These are phyloP conservation scores for Hibiscus trionum DNA, from an alignment of 345 rosid species.

Conservation along the genomic window DNA sequence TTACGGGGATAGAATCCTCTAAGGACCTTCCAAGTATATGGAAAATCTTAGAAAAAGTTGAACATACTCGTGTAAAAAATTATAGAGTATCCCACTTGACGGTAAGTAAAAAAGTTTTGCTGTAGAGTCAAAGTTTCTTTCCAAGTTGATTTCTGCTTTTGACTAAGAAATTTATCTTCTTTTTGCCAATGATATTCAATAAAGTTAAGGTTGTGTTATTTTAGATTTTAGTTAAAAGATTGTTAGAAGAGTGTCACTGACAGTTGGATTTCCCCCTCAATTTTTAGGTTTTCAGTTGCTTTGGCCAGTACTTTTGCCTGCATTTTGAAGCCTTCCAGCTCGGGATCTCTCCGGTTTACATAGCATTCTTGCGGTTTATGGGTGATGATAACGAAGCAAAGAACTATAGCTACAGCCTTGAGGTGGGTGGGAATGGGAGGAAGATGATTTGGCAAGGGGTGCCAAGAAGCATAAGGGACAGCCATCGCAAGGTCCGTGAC, in stretches of 20 bases:
- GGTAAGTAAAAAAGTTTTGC: no score
- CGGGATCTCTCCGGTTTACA: constrained; percentile 68
- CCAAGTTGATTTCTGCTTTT: background rate
- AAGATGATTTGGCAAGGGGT: constrained; percentile 79
- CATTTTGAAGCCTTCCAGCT: constrained; percentile 84
- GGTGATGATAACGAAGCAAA: constrained; percentile 71
- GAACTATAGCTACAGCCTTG: constrained; percentile 71
- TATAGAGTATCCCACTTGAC: background rate
- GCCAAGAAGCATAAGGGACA: constrained; percentile 72
- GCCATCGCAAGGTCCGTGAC: constrained; percentile 71
- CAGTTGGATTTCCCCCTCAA: background rate
- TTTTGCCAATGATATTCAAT: background rate
- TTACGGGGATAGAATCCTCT: background rate
- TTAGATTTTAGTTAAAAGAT: background rate
- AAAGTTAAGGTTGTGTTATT: background rate
- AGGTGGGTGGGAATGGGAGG: constrained; percentile 80
- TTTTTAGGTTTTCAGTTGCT: constrained; percentile 64
- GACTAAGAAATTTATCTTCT: background rate
- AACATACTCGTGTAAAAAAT: background rate
- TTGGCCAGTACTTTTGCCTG: constrained; percentile 67
- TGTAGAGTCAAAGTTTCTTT: background rate
- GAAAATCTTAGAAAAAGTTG: background rate
- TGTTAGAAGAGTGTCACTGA: background rate
- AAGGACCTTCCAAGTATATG: no score
- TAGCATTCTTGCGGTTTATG: constrained; percentile 71